Percentiles rank a stretch among this genome's conserved stretches.
Conservation (phyloP, 305 asterid species). For the Rubia balearica region DNA sequence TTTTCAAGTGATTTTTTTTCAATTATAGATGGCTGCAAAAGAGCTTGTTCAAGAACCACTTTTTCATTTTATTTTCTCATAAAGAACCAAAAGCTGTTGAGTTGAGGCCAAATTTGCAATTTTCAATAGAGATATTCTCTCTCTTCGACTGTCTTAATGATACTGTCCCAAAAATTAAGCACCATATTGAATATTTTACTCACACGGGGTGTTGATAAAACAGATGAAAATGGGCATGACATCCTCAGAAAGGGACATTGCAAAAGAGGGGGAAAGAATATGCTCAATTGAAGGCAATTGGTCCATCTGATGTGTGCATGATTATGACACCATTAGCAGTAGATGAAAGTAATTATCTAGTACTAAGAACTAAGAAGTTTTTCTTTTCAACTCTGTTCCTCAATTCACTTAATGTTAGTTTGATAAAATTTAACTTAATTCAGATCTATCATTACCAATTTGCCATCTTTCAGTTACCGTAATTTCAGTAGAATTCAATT, state of each 20-base stretch:
- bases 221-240: slow-evolving; percentile 20
- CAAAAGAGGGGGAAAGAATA: slow-evolving; percentile 26
- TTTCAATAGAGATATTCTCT: neutral
- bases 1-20: neutral
- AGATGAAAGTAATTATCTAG: neutral
- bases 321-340: slow-evolving; percentile 12
- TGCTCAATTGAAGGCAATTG: slow-evolving; percentile 25
- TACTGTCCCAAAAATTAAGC: slow-evolving; percentile 7
- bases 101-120: neutral
- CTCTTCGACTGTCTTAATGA: slow-evolving; percentile 4
- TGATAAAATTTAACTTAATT: no score
- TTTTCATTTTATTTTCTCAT: neutral
- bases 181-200: neutral
- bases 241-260: slow-evolving; percentile 20
- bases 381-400: no score
- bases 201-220: slow-evolving; percentile 1
- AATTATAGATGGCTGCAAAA: neutral
- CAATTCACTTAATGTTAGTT: no score
- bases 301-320: slow-evolving; percentile 18
- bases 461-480: no score
- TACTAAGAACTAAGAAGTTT: no score
- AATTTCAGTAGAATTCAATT: no score
- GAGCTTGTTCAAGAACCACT: neutral
- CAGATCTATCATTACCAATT: no score
- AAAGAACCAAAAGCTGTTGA: neutral